These are phyloP conservation scores for Metarhizium guizhouense DNA, from an alignment of 2,329 filamentous ascomycete genomes.

Conservation along the genomic window DNA sequence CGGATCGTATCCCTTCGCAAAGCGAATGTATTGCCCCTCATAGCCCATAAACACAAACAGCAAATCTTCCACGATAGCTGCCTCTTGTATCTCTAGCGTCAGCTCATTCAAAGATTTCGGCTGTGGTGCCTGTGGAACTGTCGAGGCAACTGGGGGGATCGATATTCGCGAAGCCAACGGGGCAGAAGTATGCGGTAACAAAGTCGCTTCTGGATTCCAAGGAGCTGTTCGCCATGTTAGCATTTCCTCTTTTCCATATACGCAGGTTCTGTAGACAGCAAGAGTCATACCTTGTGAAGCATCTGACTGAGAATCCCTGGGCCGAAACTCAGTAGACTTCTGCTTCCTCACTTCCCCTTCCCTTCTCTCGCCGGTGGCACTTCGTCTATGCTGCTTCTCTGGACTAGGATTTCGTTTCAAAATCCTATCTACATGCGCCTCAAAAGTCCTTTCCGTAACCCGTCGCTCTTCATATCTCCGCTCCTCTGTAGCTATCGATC, in stretches of 20 bases:
- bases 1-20: slow-evolving; percentile 73
- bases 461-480: slow-evolving; percentile 42
- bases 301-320: slow-evolving; percentile 37
- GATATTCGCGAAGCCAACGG: slow-evolving; percentile 62
- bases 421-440: slow-evolving; percentile 55
- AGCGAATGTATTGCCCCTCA: slow-evolving; percentile 95
- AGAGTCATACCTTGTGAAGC: slow-evolving; percentile 36
- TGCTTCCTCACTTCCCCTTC: slow-evolving; percentile 29
- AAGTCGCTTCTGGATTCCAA: slow-evolving; percentile 74
- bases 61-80: slow-evolving; percentile 79
- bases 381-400: slow-evolving; percentile 39
- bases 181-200: slow-evolving; percentile 58
- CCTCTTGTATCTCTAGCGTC: slow-evolving; percentile 74
- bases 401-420: slow-evolving; percentile 52
- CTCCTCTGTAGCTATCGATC: slow-evolving; percentile 27
- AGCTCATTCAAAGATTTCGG: slow-evolving; percentile 63
- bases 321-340: slow-evolving; percentile 34
- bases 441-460: slow-evolving; percentile 43
- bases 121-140: slow-evolving; percentile 65
- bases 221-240: slow-evolving; percentile 23
- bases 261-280: background rate
- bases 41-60: slow-evolving; percentile 97
- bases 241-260: background rate
- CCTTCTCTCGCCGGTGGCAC: slow-evolving; percentile 27
- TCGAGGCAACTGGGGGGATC: slow-evolving; percentile 62